Conservation (phyloP, 2,329 filamentous ascomycete species). For the Ceratocystiopsis minuta region DNA sequence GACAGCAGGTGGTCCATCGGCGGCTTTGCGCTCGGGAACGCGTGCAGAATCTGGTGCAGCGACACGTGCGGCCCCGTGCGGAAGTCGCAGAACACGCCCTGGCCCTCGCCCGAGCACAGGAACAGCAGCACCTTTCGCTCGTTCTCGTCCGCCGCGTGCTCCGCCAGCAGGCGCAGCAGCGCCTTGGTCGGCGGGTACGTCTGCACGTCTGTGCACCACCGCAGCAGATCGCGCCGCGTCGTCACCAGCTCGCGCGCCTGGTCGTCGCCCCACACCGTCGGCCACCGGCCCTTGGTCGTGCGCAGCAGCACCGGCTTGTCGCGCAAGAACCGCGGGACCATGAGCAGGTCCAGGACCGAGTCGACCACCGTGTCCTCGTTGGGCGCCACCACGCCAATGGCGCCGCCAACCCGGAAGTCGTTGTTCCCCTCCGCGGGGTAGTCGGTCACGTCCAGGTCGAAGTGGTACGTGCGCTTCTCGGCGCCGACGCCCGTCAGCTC, state of each 20-base stretch:
- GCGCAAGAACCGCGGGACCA: slow-evolving; percentile 64
- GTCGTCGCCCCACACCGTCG: slow-evolving; percentile 94
- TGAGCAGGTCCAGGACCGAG: slow-evolving; percentile 63
- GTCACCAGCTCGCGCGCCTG: slow-evolving; percentile 70
- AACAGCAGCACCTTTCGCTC: slow-evolving; percentile 82
- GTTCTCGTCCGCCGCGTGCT: slow-evolving; percentile 59
- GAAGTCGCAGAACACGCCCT: slow-evolving; percentile 84
- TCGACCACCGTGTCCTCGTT: slow-evolving; percentile 66
- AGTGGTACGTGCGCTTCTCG: slow-evolving; percentile 94
- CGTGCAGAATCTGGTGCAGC: slow-evolving; percentile 67
- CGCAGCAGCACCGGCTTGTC: slow-evolving; percentile 67
- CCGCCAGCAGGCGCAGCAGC: slow-evolving; percentile 68
- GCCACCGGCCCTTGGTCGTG: slow-evolving; percentile 75
- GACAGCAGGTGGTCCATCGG: slow-evolving; percentile 69
- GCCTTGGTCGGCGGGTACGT: slow-evolving; percentile 82
- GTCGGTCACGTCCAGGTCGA: slow-evolving; percentile 89
- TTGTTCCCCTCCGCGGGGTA: slow-evolving; percentile 59
- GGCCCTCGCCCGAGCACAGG: slow-evolving; percentile 76
- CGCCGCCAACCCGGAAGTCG: slow-evolving; percentile 92
- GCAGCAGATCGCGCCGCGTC: slow-evolving; percentile 78
- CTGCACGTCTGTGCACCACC: slow-evolving; percentile 89
- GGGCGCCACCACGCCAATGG: slow-evolving; percentile 81
- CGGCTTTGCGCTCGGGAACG: slow-evolving; percentile 82
- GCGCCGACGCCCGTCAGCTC: slow-evolving; percentile 78
- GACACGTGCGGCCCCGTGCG: slow-evolving; percentile 78